Base-by-base conservation (phyloP, 1,284 basidiomycete species). In the Apiotrichum laibachii region DNA sequence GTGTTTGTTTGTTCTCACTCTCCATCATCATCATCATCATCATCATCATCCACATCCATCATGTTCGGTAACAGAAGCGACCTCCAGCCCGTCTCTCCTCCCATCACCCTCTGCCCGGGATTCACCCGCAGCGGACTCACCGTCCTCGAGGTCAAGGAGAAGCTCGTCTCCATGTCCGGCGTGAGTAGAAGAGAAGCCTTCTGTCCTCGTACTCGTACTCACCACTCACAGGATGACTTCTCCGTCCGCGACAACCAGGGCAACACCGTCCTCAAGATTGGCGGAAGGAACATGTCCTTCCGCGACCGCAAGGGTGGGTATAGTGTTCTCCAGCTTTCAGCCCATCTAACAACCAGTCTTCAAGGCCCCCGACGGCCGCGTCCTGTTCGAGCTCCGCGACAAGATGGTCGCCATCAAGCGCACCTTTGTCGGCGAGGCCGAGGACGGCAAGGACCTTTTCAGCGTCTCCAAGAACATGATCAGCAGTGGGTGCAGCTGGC, bases 281-380 rank as follows among this genome's bases (percentile, higher is more conserved):
- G 22, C 15, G 58, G 58, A 37, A 53, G 37, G 22, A 43, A 47
- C 33, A 37, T 56, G 33, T 52, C 49, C 1, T 13, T 52, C 18
- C 54, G 43, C 50, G 58, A 56, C 54, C 50, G 58, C 39, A 60
- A 60, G 58, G 48, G 58, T 60, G 26, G n/a, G 54, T 42, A 3
- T 9, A 19, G n/a, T 44, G 43, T 42, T 16, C 3, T 9, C 18
- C 1, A n/a, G 6, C 37, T 11, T 2, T 47, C n/a, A 22, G 43
- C 40, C 8, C 16, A 12, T 10, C 37, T 10, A 12, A n/a, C n/a
- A n/a, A n/a, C n/a, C 43, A 44, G 43, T 44, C 19, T 21, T 44
- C 43, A 44, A 44, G 43, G 12, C 1, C 43, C 43, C 43, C 43
- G 19, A 44, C 43, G 43, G 43, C 43, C 43, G 12, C 9, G 43